Base-by-base conservation (phyloP, 2,329 filamentous ascomycete genomes). In the Exophiala calicioides region DNA sequence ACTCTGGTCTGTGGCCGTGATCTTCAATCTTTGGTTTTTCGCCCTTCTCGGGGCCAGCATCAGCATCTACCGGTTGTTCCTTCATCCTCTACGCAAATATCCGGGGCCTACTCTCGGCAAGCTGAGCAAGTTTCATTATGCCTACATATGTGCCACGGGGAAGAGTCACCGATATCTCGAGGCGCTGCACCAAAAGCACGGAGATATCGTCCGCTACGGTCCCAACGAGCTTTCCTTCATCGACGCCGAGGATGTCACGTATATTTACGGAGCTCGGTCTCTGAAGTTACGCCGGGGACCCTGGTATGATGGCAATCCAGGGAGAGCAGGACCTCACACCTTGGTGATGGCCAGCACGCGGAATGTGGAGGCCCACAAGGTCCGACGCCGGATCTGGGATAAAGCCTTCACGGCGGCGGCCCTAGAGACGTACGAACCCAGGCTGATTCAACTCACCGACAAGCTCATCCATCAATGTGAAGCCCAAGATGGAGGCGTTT, bases 401-500 rank as follows among this genome's bases (percentile, higher is more conserved):
- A 38, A 38, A 38, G 35, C 35, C 12, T 38, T 38, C 23, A 38
- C 35, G 10, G 35, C 19, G 35, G 21, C 18, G 18, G 35, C 35
- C 9, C 21, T 38, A 10, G 21, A 38, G 35, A 10, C 18, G 9
- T 38, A 38, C 35, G 35, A 38, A 23, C 21, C 35, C 3, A 38
- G 35, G 18, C 18, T 38, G 9, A 38, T 38, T 16, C 35, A 12
- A 21, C 21, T 38, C 16, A 38, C 35, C 35, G 35, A 38, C 7
- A 16, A 21, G 21, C 13, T 38, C 16, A 38, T 38, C 23, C 10
- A 26, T 20, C 19, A 38, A 9, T 38, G 35, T 26, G 35, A 38
- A 93, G 7, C 91, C 91, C 63, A 90, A 97, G 31, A 82, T 75
- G 42, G 75, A 75, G 26, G 86, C 84, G 59, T 94, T 85, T 53